Evolutionary conservation across 495 filamentous ascomycete species (phyloP), one percentile per base, ranked within the genome.

Genomic region (Cercophora sp.): DNA sequence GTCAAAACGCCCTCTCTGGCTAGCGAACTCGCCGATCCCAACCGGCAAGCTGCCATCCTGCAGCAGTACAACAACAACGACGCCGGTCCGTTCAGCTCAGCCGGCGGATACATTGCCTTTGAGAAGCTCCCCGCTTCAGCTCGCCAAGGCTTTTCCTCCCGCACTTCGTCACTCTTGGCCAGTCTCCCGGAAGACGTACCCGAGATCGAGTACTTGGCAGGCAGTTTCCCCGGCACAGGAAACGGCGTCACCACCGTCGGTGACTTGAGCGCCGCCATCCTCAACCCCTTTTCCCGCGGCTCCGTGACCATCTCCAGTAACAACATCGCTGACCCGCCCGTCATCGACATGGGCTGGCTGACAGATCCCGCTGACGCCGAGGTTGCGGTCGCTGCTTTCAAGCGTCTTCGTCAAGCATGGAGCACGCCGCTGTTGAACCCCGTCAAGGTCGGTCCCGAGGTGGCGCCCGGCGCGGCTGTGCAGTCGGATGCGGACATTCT

Each of bases 341-440:
- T 32, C 31, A 9, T 27, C 56, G 0, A 54, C 54, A 9, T 51
- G 45, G 6, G 54, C 80, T 71, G 16, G 47, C 66, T 34, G 66
- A 65, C 37, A 64, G 69, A 49, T 72, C 54, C 8, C 72, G 78
- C 62, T 69, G 40, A n/a, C 69, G 69, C n/a, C n/a, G n/a, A n/a
- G n/a, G n/a, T n/a, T n/a, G n/a, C n/a, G n/a, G n/a, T n/a, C n/a
- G n/a, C n/a, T n/a, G n/a, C n/a, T n/a, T n/a, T n/a, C n/a, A 56
- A 80, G 62, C 48, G 71, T 57, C 24, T 65, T 69, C 40, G 79
- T 77, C 54, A 65, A 75, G 32, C 80, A 71, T 79, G 59, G 69
- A 40, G 70, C 64, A 8, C 75, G 61, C 59, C 73, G 65, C 73
- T 52, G 67, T 76, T 73, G 79, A n/a, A n/a, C n/a, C n/a, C n/a